Evolutionary conservation across 1,284 basidiomycete species (phyloP).

Genomic region (Ustilago nuda): DNA sequence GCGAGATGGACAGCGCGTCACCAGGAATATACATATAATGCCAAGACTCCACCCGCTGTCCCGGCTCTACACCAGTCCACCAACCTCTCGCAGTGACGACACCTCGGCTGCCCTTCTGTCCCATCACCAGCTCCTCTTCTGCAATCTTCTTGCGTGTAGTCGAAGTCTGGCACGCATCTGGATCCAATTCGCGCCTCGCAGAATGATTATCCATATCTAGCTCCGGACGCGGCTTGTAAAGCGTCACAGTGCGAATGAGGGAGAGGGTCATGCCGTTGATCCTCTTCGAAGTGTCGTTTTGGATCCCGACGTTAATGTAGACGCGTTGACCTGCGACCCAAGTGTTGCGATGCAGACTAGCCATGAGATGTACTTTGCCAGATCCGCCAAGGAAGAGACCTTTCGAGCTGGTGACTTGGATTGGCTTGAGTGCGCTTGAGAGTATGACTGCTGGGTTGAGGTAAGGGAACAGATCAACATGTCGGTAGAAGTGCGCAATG

Average conservation of each 20-base stretch:
- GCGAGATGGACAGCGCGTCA: slow-evolving; percentile 80
- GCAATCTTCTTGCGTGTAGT: slow-evolving; percentile 63
- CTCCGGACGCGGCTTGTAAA: slow-evolving; percentile 75
- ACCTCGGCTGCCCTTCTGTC: slow-evolving; percentile 61
- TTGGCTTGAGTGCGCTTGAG: slow-evolving; percentile 75
- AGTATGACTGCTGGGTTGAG: slow-evolving; percentile 78
- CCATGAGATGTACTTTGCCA: slow-evolving; percentile 80
- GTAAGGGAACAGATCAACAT: slow-evolving; percentile 84
- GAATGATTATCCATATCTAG: slow-evolving; percentile 68
- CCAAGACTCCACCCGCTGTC: slow-evolving; percentile 56
- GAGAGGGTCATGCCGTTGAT: slow-evolving; percentile 76
- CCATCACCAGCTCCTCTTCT: slow-evolving; percentile 62
- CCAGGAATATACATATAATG: slow-evolving; percentile 70
- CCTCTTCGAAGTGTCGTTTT: slow-evolving; percentile 75
- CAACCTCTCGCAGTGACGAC: slow-evolving; percentile 61
- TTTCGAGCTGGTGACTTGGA: slow-evolving; percentile 76
- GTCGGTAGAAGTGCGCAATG: slow-evolving; percentile 91
- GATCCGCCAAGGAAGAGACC: slow-evolving; percentile 75
- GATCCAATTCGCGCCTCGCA: slow-evolving; percentile 48
- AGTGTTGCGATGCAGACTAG: slow-evolving; percentile 78
- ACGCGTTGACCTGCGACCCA: slow-evolving; percentile 90
- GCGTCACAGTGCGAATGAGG: slow-evolving; percentile 79
- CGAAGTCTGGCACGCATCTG: slow-evolving; percentile 61
- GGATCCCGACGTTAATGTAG: slow-evolving; percentile 78
- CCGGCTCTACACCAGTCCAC: slow-evolving; percentile 66